phyloP scores from a whole-genome alignment of 2,329 filamentous ascomycete genomes.

The Monosporascus ibericus region DNA sequence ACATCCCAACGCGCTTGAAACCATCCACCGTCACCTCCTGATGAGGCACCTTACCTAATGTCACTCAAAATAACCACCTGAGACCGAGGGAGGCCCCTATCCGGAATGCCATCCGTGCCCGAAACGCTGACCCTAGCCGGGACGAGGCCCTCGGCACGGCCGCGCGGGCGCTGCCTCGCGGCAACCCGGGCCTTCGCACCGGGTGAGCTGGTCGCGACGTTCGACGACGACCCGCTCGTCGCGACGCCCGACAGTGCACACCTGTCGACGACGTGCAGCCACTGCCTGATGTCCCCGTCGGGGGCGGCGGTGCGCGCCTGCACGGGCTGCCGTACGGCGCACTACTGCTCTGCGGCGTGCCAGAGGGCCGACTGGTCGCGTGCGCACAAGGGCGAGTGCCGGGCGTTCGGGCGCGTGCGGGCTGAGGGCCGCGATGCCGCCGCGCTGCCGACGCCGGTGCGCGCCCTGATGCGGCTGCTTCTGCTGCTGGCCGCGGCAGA shows the following conservation, averaged over 20 bases:
- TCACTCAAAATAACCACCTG: too few relatives aligned
- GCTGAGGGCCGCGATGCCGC: conserved; percentile 22
- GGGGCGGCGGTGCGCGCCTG: conserved; percentile 33
- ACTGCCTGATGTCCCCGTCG: conserved; percentile 34
- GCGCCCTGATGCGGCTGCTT: conserved; percentile 47
- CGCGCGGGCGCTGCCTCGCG: conserved; percentile 39
- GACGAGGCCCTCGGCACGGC: conserved; percentile 2
- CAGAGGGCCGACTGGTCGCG: conserved; percentile 48
- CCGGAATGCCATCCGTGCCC: conserved; percentile 5
- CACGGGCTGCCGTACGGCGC: conserved; percentile 44
- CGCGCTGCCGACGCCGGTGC: conserved; percentile 46
- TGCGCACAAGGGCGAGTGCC: conserved; percentile 51
- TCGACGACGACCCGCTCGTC: conserved; percentile 34
- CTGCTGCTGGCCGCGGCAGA: conserved; percentile 23
- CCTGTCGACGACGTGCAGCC: conserved; percentile 38
- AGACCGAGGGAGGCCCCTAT: too few relatives aligned
- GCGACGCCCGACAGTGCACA: conserved; percentile 41
- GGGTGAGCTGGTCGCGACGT: conserved; percentile 40
- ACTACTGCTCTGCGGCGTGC: conserved; percentile 50
- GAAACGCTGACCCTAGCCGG: conserved; percentile 6
- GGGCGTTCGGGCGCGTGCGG: conserved; percentile 35
- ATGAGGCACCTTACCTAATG: too few relatives aligned
- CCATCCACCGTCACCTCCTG: too few relatives aligned
- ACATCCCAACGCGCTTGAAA: too few relatives aligned
- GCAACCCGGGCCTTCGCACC: conserved; percentile 36